Percentiles rank a stretch among this genome's conserved stretches.
phyloP scores from a whole-genome alignment of 176 grass and related monocot species.

The Hsuehochloa calcarea region DNA sequence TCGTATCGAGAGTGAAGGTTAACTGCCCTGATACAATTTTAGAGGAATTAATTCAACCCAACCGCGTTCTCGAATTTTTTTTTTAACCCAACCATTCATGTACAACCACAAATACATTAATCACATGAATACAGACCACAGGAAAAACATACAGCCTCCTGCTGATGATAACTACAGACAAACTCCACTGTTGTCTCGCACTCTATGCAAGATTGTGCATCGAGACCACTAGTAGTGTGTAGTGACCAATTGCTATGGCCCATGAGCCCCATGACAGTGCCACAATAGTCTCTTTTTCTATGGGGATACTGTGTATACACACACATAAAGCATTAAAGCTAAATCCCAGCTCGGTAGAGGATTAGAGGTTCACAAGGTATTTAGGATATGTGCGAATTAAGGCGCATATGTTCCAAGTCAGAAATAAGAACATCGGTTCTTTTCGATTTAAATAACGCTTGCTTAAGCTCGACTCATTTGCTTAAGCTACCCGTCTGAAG shows the following conservation, averaged over 20 bases:
- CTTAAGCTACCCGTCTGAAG: not conserved
- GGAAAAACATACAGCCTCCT: not conserved
- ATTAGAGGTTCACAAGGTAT: not conserved
- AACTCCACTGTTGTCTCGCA: slow-evolving; percentile 15
- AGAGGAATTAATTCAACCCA: not conserved
- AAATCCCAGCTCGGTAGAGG: not conserved
- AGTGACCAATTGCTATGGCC: slow-evolving; percentile 16
- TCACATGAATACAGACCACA: not conserved
- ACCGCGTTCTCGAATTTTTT: not conserved
- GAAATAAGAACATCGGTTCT: too few relatives aligned
- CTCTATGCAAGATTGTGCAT: slow-evolving; percentile 6
- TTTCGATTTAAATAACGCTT: too few relatives aligned
- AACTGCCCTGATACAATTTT: not conserved
- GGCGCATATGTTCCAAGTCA: too few relatives aligned
- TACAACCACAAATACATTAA: not conserved
- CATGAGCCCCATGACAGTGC: slow-evolving; percentile 16
- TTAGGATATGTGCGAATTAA: not conserved
- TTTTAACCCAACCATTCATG: not conserved
- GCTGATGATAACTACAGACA: not conserved
- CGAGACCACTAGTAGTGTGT: not conserved
- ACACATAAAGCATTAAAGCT: not conserved
- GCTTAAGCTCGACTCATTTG: not conserved
- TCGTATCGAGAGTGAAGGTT: not conserved
- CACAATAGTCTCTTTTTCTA: not conserved
- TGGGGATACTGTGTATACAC: not conserved